These are phyloP conservation scores for Saccharomycopsis oosterbeekiorum DNA, from an alignment of 805 yeast species.

Conservation along the genomic window DNA sequence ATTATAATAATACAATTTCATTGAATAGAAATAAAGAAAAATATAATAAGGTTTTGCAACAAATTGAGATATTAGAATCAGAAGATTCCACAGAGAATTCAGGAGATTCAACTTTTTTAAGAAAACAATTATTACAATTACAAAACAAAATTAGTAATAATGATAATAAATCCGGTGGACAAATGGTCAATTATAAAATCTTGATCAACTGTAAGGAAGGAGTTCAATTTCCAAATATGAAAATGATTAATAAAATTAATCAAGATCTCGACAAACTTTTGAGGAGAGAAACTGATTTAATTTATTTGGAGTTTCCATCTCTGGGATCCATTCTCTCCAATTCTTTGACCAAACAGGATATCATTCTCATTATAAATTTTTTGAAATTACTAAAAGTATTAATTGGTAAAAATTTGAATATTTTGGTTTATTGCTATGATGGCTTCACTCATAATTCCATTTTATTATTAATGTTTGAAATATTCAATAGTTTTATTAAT, in stretches of 20 bases:
- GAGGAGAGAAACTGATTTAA: conserved; percentile 12
- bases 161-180: background rate
- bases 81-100: background rate
- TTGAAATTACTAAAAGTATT: conserved; percentile 56
- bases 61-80: background rate
- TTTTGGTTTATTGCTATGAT: conserved; percentile 69
- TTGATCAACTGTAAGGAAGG: conserved; percentile 18
- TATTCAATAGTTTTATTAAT: conserved; percentile 46
- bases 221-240: conserved; percentile 16
- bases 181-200: conserved; percentile 10
- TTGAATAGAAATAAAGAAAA: conserved; percentile 12
- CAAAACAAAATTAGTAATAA: conserved; percentile 13
- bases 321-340: conserved; percentile 78
- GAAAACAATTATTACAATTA: conserved; percentile 8
- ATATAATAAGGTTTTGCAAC: conserved; percentile 3
- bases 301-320: conserved; percentile 48
- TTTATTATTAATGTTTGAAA: conserved; percentile 57
- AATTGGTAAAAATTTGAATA: conserved; percentile 28
- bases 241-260: conserved; percentile 10
- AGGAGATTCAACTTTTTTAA: background rate
- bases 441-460: conserved; percentile 90
- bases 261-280: conserved; percentile 9
- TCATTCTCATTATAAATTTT: conserved; percentile 55
- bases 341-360: conserved; percentile 51
- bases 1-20: conserved; percentile 17